These are phyloP conservation scores for Candida nemodendra DNA, from an alignment of 805 yeast species.

Conservation along the genomic window DNA sequence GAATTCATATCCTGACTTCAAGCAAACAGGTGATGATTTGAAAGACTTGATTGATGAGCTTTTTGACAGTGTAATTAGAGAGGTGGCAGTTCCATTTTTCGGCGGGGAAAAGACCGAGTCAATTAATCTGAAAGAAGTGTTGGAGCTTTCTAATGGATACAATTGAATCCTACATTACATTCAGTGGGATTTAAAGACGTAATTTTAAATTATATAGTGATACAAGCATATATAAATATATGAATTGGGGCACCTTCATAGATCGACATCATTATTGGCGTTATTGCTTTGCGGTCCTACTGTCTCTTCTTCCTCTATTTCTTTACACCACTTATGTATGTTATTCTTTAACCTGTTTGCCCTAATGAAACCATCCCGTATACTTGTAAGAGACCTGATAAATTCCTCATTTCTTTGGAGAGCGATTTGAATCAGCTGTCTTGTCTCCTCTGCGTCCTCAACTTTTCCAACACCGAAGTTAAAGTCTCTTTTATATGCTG, in stretches of 20 bases:
- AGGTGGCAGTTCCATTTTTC: conserved; percentile 51
- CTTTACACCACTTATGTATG: conserved; percentile 80
- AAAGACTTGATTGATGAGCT: conserved; percentile 64
- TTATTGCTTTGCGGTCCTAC: conserved; percentile 1
- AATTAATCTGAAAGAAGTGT: conserved; percentile 10
- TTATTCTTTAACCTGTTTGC: conserved; percentile 74
- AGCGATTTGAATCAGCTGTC: conserved; percentile 74
- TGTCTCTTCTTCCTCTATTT: conserved; percentile 60
- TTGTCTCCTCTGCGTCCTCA: conserved; percentile 63
- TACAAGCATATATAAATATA: no score
- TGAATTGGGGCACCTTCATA: no score
- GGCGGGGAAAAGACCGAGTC: conserved; percentile 12
- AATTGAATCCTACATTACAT: no score
- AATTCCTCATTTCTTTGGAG: conserved; percentile 85
- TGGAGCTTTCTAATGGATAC: no score
- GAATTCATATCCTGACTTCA: conserved; percentile 94
- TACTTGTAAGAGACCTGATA: conserved; percentile 68
- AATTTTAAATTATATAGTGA: no score
- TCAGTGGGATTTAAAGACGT: no score
- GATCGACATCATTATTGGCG: not conserved
- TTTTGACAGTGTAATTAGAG: conserved; percentile 54
- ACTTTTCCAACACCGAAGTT: conserved; percentile 47
- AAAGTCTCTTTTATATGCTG: conserved; percentile 47
- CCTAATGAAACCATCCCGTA: conserved; percentile 73
- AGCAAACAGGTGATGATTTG: conserved; percentile 84